Base-by-base conservation (phyloP, 805 yeast genomes). In the Saccharomycopsis synnaedendra region DNA sequence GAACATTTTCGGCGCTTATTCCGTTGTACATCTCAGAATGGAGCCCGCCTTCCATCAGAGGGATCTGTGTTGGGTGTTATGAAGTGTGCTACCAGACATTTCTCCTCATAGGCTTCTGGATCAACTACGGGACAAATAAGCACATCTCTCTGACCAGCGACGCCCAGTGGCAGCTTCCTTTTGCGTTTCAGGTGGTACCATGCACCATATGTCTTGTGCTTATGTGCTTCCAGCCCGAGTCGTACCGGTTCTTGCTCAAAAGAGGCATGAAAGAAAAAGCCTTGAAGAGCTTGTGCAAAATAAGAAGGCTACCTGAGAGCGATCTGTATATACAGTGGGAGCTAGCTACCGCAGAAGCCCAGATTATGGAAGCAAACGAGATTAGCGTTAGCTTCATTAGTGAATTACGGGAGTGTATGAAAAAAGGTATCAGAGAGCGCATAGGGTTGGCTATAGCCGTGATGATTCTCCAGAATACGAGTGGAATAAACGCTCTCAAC, bases 71-170 rank as follows among this genome's bases (percentile, higher is more conserved):
- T 39, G 75, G 73, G 3, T 60, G 65, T 48, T 74, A 68, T 59
- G 80, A 74, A 54, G 62, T 72, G 9, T 67, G 70, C 9, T 73
- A 77, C 75, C 72, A 71, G 55, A 60, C 70, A 28, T 76, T 75
- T 34, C 73, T 71, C 5, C 58, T 71, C 27, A 58, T 70, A 44
- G 76, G 74, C 77, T 19, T 19, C 19, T 19, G 19, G 19, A 19
- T 19, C 19, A 19, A 19, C 19, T 19, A 19, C 19, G 19, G 19
- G 19, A 19, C 19, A 19, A 19, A 19, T 19, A 19, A 19, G 19
- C 19, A 19, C 19, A 19, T 19, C 19, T 19, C 19, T 19, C 19
- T 19, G 19, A 19, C 19, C 19, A 19, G 19, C 19, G 19, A 19
- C 19, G 19, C 19, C 19, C 19, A 19, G 19, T 19, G 19, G 19